These are phyloP conservation scores for Exophiala dermatitidis DNA, from an alignment of 2,329 filamentous ascomycete genomes.

Conservation along the genomic window DNA sequence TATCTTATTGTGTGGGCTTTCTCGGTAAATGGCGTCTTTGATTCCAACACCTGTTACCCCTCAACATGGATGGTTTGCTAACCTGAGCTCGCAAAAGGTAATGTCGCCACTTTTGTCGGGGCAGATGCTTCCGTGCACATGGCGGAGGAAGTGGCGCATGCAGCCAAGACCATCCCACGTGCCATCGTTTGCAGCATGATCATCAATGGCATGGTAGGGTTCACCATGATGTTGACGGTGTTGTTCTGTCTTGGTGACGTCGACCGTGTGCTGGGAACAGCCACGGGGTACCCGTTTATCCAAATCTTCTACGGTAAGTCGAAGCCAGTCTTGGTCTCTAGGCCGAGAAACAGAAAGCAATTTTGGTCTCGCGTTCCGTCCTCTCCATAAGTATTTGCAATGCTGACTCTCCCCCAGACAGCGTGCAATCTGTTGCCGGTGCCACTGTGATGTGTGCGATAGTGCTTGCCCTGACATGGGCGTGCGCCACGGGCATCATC, in stretches of 20 bases:
- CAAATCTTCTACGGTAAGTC: conserved; percentile 28
- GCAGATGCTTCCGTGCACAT: conserved; percentile 28
- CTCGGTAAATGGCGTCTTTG: conserved; percentile 22
- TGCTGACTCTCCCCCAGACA: conserved; percentile 11
- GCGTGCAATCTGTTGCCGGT: conserved; percentile 23
- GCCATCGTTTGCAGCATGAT: conserved; percentile 28
- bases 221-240: conserved; percentile 33
- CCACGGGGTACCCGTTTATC: conserved; percentile 32
- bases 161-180: conserved; percentile 28
- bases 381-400: too few species aligned
- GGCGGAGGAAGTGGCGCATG: conserved; percentile 29
- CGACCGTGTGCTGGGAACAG: conserved; percentile 28
- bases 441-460: conserved; percentile 28
- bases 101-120: conserved; percentile 32
- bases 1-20: conserved; percentile 33
- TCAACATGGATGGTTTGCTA: neutral
- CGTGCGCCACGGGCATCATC: conserved; percentile 27
- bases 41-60: neutral
- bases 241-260: conserved; percentile 33
- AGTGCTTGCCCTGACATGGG: conserved; percentile 27
- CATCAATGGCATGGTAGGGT: conserved; percentile 32
- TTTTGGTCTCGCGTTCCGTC: too few species aligned
- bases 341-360: too few species aligned
- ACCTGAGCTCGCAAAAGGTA: conserved; percentile 8
- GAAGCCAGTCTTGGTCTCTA: neutral